Percentiles rank a stretch among this genome's conserved stretches.
Evolutionary conservation across 1,139 yeast genomes (phyloP).

Genomic region (Geotrichum siamense): DNA sequence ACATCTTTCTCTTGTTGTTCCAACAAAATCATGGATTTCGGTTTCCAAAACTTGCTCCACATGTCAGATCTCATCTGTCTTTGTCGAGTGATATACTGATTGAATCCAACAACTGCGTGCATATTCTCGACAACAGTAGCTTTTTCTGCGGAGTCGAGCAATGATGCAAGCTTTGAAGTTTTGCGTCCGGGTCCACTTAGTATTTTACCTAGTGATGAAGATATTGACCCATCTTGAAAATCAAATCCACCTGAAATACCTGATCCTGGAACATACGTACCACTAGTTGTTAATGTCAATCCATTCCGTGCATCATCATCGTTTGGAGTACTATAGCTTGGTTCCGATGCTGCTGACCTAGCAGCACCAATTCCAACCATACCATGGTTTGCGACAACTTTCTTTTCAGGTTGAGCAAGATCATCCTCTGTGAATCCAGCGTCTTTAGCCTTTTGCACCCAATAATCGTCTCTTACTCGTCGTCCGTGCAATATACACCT

Average conservation of each 20-base stretch:
- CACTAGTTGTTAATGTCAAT: constrained; percentile 5
- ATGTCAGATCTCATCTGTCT: constrained; percentile 27
- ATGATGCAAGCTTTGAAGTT: constrained; percentile 15
- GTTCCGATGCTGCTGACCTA: constrained; percentile 15
- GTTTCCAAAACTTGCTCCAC: constrained; percentile 34
- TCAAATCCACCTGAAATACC: constrained; percentile 30
- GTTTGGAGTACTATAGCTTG: constrained; percentile 12
- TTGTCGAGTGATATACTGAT: constrained; percentile 27
- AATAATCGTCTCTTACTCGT: constrained; percentile 67
- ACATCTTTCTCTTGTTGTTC: constrained; percentile 17
- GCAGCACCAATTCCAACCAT: constrained; percentile 17
- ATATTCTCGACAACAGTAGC: constrained; percentile 27
- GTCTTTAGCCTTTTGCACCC: constrained; percentile 60
- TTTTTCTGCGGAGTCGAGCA: constrained; percentile 16
- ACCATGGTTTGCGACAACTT: constrained; percentile 21
- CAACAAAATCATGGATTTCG: constrained; percentile 19
- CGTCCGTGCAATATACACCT: constrained; percentile 54
- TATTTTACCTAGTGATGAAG: constrained; percentile 5
- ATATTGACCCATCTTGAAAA: constrained; percentile 23
- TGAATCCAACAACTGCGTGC: constrained; percentile 30
- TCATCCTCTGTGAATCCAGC: constrained; percentile 48
- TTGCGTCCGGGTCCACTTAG: constrained; percentile 14
- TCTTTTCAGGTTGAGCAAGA: constrained; percentile 36
- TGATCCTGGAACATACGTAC: constrained; percentile 28
- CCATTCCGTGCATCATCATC: constrained; percentile 5